Base-by-base conservation (phyloP, 805 yeast species). In the Saturnispora gosingensis region DNA sequence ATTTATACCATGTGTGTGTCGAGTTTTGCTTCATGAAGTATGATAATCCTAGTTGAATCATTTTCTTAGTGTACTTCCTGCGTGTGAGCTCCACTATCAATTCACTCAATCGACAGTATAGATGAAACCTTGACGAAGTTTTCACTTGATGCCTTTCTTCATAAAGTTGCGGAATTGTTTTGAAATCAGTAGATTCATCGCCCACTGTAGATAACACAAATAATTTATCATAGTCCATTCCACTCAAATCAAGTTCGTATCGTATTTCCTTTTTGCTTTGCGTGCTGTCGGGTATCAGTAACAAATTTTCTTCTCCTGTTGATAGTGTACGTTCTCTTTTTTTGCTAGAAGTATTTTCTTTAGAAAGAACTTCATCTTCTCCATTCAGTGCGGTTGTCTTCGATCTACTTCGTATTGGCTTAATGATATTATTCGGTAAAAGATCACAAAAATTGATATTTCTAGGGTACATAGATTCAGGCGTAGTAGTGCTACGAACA, bases 1-100 rank as follows among this genome's bases (percentile, higher is more conserved):
- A 22, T 22, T 42, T 36, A 9, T 48, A 48, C 51, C 51, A 48
- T 15, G 51, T 42, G 13, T 32, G 30, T 10, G 22, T 42, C 10
- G 46, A 42, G 10, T 16, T 22, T 13, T 42, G 20, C n/a, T 25
- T n/a, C 46, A 48, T 30, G 15, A 25, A 48, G 9, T 32, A 16
- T 25, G 36, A 38, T 4, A 48, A 7, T 0, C 36, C 46, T 13
- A 18, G 7, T n/a, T 18, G 32, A 7, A 42, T 27, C 15, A 9
- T n/a, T 7, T 13, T 30, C 9, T 43, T 39, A 7, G 27, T 30
- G 20, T 48, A 48, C 7, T 38, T 39, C 9, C 25, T 27, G 16
- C 34, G 28, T 9, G 36, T 32, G 5, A 43, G 25, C 6, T 42
- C 51, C 6, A 40, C 24, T 16, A 48, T 32, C 20, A 48, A 38